A percentile compares a stretch with the other conserved stretches of the same genome.
phyloP scores from a whole-genome alignment of 1,284 basidiomycete species.

The Serendipita sp. region DNA sequence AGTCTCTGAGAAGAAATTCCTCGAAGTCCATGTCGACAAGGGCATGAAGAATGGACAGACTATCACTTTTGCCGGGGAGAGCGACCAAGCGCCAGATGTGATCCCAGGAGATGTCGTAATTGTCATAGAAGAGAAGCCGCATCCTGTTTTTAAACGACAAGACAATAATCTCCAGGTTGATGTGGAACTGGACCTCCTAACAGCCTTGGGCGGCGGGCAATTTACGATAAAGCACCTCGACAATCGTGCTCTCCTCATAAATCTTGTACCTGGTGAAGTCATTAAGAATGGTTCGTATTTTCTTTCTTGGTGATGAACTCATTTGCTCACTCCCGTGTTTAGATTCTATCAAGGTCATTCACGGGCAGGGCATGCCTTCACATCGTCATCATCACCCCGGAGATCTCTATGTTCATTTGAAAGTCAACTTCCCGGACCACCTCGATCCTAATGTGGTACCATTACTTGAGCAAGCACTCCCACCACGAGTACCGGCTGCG shows the following conservation, averaged over 20 bases:
- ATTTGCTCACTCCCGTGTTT: slow-evolving; percentile 9
- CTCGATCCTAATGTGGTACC: slow-evolving; percentile 59
- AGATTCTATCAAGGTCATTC: slow-evolving; percentile 86
- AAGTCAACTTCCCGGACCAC: slow-evolving; percentile 79
- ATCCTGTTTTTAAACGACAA: slow-evolving; percentile 82
- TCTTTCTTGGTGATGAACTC: slow-evolving; percentile 15
- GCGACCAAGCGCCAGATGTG: slow-evolving; percentile 85
- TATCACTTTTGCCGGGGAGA: slow-evolving; percentile 88
- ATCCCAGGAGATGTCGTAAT: slow-evolving; percentile 95
- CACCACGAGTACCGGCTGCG: slow-evolving; percentile 58
- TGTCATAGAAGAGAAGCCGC: slow-evolving; percentile 90
- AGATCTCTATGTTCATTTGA: slow-evolving; percentile 81
- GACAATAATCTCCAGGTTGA: slow-evolving; percentile 86
- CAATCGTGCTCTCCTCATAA: slow-evolving; percentile 76
- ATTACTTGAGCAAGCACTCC: slow-evolving; percentile 77
- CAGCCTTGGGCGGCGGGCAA: slow-evolving; percentile 85
- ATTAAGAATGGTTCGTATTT: slow-evolving; percentile 70
- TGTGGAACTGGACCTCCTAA: slow-evolving; percentile 84
- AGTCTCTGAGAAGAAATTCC: slow-evolving; percentile 86
- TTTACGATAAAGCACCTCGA: slow-evolving; percentile 90
- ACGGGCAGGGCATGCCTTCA: slow-evolving; percentile 96
- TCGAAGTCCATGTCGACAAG: slow-evolving; percentile 99
- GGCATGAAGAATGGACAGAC: slow-evolving; percentile 98
- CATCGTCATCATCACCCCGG: slow-evolving; percentile 94
- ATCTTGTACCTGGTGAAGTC: slow-evolving; percentile 80